Conservation (phyloP, 495 filamentous ascomycete genomes). For the Annulohypoxylon maeteangense region DNA sequence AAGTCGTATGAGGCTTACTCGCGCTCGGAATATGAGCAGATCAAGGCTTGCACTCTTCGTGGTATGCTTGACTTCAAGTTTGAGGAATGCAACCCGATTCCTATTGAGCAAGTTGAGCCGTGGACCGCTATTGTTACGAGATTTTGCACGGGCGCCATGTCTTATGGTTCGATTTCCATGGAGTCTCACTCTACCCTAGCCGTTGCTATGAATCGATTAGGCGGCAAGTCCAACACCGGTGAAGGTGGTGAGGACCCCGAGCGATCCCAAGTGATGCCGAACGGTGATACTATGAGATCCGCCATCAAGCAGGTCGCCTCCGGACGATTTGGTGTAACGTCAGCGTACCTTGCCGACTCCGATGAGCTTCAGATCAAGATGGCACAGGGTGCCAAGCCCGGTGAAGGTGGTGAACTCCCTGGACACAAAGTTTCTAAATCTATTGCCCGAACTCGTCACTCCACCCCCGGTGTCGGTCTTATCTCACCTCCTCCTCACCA, state of each 20-base stretch:
- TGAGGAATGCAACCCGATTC: slow-evolving; percentile 84
- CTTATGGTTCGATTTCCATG: slow-evolving; percentile 99
- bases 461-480: slow-evolving; percentile 96
- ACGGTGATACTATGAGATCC: slow-evolving; percentile 98
- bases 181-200: slow-evolving; percentile 98
- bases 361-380: slow-evolving; percentile 99
- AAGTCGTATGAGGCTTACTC: slow-evolving; percentile 99
- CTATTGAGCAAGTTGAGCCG: slow-evolving; percentile 97
- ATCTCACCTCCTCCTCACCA: slow-evolving; percentile 99
- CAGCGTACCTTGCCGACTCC: slow-evolving; percentile 96
- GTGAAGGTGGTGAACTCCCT: slow-evolving; percentile 97
- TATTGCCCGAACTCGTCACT: slow-evolving; percentile 95
- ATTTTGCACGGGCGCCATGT: slow-evolving; percentile 99
- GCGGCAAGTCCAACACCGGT: slow-evolving; percentile 98
- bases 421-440: slow-evolving; percentile 98
- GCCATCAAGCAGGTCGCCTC: slow-evolving; percentile 99
- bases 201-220: slow-evolving; percentile 97
- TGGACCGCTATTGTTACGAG: slow-evolving; percentile 99
- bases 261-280: slow-evolving; percentile 84
- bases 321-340: slow-evolving; percentile 97
- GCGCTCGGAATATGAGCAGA: slow-evolving; percentile 92
- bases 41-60: slow-evolving; percentile 96
- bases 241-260: slow-evolving; percentile 98
- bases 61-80: slow-evolving; percentile 98
- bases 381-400: slow-evolving; percentile 98